Evolutionary conservation across 768 basidiomycete species (phyloP).

Genomic region (Pleurotus pulmonarius): DNA sequence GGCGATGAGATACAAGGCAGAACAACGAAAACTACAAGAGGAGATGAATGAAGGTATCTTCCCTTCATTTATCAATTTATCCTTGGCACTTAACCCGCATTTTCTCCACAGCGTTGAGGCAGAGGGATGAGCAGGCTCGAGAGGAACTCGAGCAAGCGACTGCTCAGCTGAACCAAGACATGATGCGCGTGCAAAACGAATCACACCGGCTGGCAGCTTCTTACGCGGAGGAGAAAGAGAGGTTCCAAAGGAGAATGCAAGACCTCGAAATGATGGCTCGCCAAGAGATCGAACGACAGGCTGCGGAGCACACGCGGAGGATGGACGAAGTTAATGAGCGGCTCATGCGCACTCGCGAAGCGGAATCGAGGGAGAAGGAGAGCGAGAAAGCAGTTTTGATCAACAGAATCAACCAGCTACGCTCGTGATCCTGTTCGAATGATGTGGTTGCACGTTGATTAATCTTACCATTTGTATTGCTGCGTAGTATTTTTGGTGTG

Average conservation of each 20-base stretch:
- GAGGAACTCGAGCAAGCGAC: conserved; percentile 32
- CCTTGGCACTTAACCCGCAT: neutral
- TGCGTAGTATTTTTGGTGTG: too few relatives aligned
- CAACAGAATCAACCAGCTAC: neutral
- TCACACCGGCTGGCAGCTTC: conserved; percentile 26
- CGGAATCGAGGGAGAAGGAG: neutral
- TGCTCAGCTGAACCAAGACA: conserved; percentile 27
- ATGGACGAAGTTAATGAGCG: too few relatives aligned
- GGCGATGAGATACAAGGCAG: conserved; percentile 9
- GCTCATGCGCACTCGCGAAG: too few relatives aligned
- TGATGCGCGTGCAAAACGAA: conserved; percentile 25
- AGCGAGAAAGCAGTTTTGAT: neutral
- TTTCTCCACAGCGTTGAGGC: conserved; percentile 16
- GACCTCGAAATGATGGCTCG: too few relatives aligned
- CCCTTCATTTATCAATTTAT: too few relatives aligned
- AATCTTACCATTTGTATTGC: too few relatives aligned
- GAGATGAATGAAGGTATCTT: conserved; percentile 9
- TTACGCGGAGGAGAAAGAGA: conserved; percentile 25
- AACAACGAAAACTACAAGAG: conserved; percentile 10
- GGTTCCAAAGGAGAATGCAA: conserved; percentile 7
- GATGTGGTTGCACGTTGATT: too few relatives aligned
- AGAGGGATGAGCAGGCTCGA: conserved; percentile 32
- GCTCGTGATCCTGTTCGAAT: too few relatives aligned
- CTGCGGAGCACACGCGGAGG: too few relatives aligned
- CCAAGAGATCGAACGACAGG: too few relatives aligned